These are phyloP conservation scores for Paspalum notatum DNA, from an alignment of 176 grass and related monocot genomes.

Conservation along the genomic window DNA sequence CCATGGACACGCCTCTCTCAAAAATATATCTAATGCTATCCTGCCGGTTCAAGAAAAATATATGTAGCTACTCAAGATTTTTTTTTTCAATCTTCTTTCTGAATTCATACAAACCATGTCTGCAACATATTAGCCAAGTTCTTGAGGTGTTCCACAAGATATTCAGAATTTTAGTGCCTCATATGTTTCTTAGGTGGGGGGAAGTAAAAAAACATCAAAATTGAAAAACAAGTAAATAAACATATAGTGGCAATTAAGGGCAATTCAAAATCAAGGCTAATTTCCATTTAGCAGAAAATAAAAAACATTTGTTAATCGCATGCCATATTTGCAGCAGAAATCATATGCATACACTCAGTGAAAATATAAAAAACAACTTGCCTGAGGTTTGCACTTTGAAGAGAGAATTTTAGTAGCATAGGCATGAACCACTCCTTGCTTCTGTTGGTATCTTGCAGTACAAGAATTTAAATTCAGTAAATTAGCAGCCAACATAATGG, in stretches of 20 bases:
- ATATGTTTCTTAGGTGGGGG: too few relatives aligned
- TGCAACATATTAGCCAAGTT: not conserved
- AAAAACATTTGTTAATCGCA: not conserved
- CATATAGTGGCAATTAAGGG: conserved; percentile 13
- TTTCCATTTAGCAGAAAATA: not conserved
- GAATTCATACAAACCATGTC: not conserved
- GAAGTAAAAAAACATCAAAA: not conserved
- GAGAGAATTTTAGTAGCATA: conserved; percentile 69
- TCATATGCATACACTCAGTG: not conserved
- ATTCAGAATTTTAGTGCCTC: not conserved
- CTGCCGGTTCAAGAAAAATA: not conserved
- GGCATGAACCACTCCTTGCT: conserved; percentile 70
- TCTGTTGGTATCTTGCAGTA: conserved; percentile 74
- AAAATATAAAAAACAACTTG: conserved; percentile 36
- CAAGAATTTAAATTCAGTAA: conserved; percentile 48
- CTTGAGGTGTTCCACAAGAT: not conserved
- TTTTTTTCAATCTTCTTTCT: not conserved
- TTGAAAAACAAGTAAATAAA: conserved; percentile 1
- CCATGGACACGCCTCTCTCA: not conserved
- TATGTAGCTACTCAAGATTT: not conserved
- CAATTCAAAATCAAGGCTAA: not conserved
- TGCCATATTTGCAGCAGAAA: conserved; percentile 13
- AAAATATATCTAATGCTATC: not conserved
- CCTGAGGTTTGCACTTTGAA: conserved; percentile 65
- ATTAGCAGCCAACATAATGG: conserved; percentile 28